Base-by-base conservation (phyloP, 139 green algal species). In the Closterium sp. region DNA sequence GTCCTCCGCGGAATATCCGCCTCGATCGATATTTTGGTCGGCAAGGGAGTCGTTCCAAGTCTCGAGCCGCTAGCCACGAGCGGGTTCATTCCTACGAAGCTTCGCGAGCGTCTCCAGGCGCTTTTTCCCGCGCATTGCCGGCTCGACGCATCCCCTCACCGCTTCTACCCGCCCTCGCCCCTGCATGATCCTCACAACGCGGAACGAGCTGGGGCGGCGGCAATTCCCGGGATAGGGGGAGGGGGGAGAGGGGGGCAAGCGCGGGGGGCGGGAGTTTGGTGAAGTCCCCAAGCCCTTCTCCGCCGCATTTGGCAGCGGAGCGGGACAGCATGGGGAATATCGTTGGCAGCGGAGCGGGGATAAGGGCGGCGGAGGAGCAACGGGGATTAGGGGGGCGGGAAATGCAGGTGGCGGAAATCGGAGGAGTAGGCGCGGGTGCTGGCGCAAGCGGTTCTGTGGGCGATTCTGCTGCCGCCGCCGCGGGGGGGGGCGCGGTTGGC, bases 21-120 rank as follows among this genome's bases (percentile, higher is more conserved):
- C 21, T 92, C 90, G 23, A 30, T 94, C 16, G 84, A 90, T 8
- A 76, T 93, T 30, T 21, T 94, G 4, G 84, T 94, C 23, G 30
- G n/a, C 31, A 91, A 86, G 76, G 90, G 91, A 33, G 90, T 94
- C 25, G 90, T 94, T 16, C 84, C 32, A 8, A 94, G 83, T 31
- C 86, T 94, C 66, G 90, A 94, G 34, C 89, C 92, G 30, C 34
- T 94, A 36, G 28, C 36, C 9, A 38, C 31, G 23, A 88, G 43
- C 38, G n/a, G 76, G 9, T 84, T 92, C 28, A 34, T 94, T 10
- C 31, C 89, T 10, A 86, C 85, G 7, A 33, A 33, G 31, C 92
- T 94, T 33, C 30, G 92, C 2, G 84, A 94, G 21, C 91, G 91
- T 10, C 34, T 94, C 10, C 83, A 84, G 30, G 7, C 23, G 31